Percentiles rank a stretch among this genome's conserved stretches.
phyloP scores from a whole-genome alignment of 345 rosid species.

The Aurinia saxatilis region DNA sequence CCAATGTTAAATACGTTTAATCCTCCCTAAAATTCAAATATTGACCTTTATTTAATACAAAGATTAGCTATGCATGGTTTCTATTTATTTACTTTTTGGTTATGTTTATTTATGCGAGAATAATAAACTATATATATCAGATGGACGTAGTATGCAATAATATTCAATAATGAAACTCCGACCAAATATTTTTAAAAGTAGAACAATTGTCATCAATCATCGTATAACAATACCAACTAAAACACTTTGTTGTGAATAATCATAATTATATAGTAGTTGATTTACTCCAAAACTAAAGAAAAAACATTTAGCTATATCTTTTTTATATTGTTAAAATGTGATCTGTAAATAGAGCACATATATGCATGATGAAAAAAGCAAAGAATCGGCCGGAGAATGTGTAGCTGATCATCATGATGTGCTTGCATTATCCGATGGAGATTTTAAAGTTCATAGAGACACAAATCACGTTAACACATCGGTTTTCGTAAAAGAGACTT shows the following conservation, averaged over 20 bases:
- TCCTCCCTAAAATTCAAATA: neutral
- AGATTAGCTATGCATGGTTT: too few species aligned
- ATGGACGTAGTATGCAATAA: neutral
- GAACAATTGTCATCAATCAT: neutral
- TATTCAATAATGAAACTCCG: neutral
- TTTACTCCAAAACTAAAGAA: neutral
- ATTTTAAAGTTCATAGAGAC: constrained; percentile 22
- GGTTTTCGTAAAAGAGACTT: constrained; percentile 27
- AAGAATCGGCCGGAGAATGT: constrained; percentile 1
- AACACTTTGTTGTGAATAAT: neutral
- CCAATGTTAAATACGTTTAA: neutral
- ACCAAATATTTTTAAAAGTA: neutral
- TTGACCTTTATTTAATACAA: neutral
- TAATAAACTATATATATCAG: neutral
- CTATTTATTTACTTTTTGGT: too few species aligned
- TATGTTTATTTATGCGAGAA: neutral
- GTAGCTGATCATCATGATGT: constrained; percentile 26
- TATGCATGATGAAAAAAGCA: constrained; percentile 17
- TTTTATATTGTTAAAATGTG: neutral
- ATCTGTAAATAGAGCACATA: constrained; percentile 8
- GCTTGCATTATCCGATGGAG: constrained; percentile 20
- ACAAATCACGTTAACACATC: constrained; percentile 25
- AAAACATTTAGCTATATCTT: neutral
- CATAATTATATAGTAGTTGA: neutral
- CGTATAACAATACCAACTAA: neutral